phyloP scores from a whole-genome alignment of 108 stramenopile species.

The Cyclotella choctawhatcheeana region DNA sequence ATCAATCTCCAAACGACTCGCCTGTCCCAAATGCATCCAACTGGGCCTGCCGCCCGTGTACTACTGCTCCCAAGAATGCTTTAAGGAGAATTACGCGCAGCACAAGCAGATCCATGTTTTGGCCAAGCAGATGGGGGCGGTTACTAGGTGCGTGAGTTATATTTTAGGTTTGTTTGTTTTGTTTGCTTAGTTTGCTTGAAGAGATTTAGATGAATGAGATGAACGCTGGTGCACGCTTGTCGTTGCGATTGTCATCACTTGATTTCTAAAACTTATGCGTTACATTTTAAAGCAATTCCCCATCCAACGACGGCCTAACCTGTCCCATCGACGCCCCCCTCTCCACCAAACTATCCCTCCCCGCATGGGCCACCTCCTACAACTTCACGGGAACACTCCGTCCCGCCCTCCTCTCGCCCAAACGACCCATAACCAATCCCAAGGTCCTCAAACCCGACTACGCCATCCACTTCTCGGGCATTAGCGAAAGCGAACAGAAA shows the following conservation, averaged over 20 bases:
- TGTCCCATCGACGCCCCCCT: conserved; percentile 61
- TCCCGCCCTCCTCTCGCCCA: conserved; percentile 72
- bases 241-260: no score
- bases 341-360: conserved; percentile 60
- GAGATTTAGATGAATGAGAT: no score
- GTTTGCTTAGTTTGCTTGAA: no score
- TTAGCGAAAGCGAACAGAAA: conserved; percentile 72
- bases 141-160: conserved; percentile 18
- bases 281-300: no score
- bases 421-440: conserved; percentile 60
- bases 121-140: conserved; percentile 71
- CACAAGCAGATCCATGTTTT: conserved; percentile 85
- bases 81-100: conserved; percentile 78
- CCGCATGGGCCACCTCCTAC: conserved; percentile 72
- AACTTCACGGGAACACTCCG: conserved; percentile 75
- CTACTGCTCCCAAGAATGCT: conserved; percentile 89
- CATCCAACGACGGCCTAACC: conserved; percentile 67
- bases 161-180: no score
- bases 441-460: conserved; percentile 83
- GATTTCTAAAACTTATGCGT: no score
- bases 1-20: conserved; percentile 62
- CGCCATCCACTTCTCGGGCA: conserved; percentile 72
- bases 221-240: no score
- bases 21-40: conserved; percentile 91
- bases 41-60: conserved; percentile 75